phyloP scores from a whole-genome alignment of 2,329 filamentous ascomycete genomes.

The Cordyceps sp. region DNA sequence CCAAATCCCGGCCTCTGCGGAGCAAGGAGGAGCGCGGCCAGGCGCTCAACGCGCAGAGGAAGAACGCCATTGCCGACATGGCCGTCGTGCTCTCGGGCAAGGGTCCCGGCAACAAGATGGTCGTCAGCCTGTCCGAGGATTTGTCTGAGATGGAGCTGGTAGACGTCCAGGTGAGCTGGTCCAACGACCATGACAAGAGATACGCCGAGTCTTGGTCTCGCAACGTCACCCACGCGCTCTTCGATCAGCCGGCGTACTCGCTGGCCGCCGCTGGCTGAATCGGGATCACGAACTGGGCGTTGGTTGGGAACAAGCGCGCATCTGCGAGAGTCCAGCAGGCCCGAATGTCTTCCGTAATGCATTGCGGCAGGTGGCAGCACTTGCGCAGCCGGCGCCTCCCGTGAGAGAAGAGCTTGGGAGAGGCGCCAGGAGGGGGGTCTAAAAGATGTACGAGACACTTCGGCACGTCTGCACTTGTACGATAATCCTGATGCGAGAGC shows the following conservation, averaged over 20 bases:
- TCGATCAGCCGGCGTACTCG: slow-evolving; percentile 11
- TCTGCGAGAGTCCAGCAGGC: not conserved
- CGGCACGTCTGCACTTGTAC: too few species aligned
- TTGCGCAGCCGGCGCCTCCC: too few species aligned
- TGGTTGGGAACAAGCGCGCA: not conserved
- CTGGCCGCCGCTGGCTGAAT: slow-evolving; percentile 1
- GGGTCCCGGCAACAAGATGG: slow-evolving; percentile 33
- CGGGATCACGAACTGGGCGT: slow-evolving; percentile 1
- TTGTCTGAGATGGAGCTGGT: too few species aligned
- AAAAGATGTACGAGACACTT: too few species aligned
- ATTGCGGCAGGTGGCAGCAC: too few species aligned
- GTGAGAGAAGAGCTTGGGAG: too few species aligned
- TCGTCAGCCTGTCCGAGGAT: too few species aligned
- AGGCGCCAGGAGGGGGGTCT: too few species aligned
- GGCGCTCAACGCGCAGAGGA: slow-evolving; percentile 41
- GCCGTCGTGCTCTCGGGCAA: slow-evolving; percentile 36
- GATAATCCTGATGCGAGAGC: not conserved
- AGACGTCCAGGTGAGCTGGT: slow-evolving; percentile 41
- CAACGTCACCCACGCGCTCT: slow-evolving; percentile 34
- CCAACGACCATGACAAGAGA: slow-evolving; percentile 26
- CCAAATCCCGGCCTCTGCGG: slow-evolving; percentile 16
- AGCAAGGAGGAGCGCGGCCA: slow-evolving; percentile 27
- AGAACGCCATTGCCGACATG: slow-evolving; percentile 46
- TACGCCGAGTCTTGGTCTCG: slow-evolving; percentile 31
- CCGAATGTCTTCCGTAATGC: not conserved